phyloP scores from a whole-genome alignment of 495 filamentous ascomycete species.

The Daldinia childiae region DNA sequence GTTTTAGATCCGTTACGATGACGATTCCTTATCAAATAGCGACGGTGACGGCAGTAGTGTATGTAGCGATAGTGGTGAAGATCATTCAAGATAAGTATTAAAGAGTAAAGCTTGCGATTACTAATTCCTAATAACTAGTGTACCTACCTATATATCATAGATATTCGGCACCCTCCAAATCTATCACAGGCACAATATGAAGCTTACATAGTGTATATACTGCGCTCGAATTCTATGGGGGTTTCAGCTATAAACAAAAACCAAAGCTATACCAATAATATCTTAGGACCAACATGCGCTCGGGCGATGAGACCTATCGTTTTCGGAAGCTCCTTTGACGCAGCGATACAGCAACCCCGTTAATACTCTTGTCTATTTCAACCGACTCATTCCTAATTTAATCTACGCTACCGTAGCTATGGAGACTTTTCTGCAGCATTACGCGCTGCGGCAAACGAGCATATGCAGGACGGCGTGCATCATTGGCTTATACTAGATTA shows the following conservation, averaged over 20 bases:
- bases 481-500: slow-evolving; percentile 19
- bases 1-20: slow-evolving; percentile 6
- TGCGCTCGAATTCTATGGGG: slow-evolving; percentile 5
- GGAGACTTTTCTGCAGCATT: slow-evolving; percentile 35
- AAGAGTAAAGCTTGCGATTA: no score
- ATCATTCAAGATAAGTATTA: no score
- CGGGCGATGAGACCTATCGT: slow-evolving; percentile 32
- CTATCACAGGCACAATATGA: slow-evolving; percentile 13
- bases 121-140: no score
- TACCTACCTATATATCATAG: no score
- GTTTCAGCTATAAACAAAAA: slow-evolving; percentile 33
- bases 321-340: slow-evolving; percentile 26
- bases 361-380: slow-evolving; percentile 15
- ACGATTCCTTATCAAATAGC: neutral
- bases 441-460: slow-evolving; percentile 30
- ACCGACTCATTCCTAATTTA: slow-evolving; percentile 19
- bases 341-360: slow-evolving; percentile 17
- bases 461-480: slow-evolving; percentile 9
- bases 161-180: neutral
- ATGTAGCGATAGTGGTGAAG: neutral
- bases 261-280: slow-evolving; percentile 33
- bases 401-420: slow-evolving; percentile 37
- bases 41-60: neutral
- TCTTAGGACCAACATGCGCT: slow-evolving; percentile 18
- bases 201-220: slow-evolving; percentile 5